Percentiles rank a stretch among this genome's conserved stretches.
Evolutionary conservation across 345 rosid genomes (phyloP).

Genomic region (Erucastrum elatum): DNA sequence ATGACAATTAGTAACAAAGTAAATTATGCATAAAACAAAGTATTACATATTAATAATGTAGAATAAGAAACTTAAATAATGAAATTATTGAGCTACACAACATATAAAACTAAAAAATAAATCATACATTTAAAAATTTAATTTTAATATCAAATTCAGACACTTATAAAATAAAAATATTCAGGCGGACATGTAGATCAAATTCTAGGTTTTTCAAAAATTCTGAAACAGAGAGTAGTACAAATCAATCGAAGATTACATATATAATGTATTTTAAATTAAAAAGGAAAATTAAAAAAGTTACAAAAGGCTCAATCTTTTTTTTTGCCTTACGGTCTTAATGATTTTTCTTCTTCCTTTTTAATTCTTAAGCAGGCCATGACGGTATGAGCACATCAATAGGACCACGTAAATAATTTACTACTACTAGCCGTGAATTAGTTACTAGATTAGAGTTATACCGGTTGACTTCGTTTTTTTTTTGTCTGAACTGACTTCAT

Average conservation of each 20-base stretch:
- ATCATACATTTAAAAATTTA: neutral
- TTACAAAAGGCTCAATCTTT: too few species aligned
- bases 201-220: too few species aligned
- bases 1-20: neutral
- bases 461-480: constrained; percentile 16
- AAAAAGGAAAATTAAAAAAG: too few species aligned
- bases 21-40: neutral
- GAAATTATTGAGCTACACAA: neutral
- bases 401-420: constrained; percentile 1
- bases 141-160: neutral
- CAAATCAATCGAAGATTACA: too few species aligned
- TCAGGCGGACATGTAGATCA: neutral
- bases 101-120: neutral
- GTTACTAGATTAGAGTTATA: neutral
- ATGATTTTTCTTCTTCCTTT: too few species aligned
- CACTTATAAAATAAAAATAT: neutral
- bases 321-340: too few species aligned
- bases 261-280: too few species aligned
- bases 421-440: constrained; percentile 28
- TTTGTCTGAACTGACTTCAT: too few species aligned
- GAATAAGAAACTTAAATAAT: neutral
- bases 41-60: neutral
- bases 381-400: constrained; percentile 15
- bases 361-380: too few species aligned
- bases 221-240: too few species aligned